Percentiles rank a stretch among this genome's conserved stretches.
These are phyloP conservation scores for Diplodia intermedia DNA, from an alignment of 2,329 filamentous ascomycete genomes.

Conservation along the genomic window DNA sequence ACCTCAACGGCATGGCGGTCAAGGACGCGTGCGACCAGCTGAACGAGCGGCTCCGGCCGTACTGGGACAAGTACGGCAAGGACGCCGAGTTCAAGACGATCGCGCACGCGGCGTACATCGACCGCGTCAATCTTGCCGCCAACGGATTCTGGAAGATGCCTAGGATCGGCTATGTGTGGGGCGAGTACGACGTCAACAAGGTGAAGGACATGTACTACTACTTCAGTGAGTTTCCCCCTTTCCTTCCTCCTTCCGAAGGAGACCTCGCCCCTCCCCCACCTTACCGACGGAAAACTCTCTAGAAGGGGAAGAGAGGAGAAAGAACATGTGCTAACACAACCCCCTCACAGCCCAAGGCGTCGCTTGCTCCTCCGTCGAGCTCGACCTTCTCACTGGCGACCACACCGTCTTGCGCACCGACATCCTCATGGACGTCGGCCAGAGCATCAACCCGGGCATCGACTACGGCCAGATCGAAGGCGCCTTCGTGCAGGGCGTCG, in stretches of 20 bases:
- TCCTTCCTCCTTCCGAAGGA: slow-evolving; percentile 43
- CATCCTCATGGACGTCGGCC: slow-evolving; percentile 94
- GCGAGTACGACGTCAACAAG: slow-evolving; percentile 48
- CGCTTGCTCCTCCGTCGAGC: slow-evolving; percentile 83
- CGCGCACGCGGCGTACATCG: slow-evolving; percentile 89
- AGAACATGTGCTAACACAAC: background rate
- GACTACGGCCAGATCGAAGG: slow-evolving; percentile 85
- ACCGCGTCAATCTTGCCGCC: slow-evolving; percentile 91
- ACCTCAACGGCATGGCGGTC: slow-evolving; percentile 93
- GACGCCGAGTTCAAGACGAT: slow-evolving; percentile 82
- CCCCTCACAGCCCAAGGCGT: slow-evolving; percentile 64
- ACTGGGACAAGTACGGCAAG: slow-evolving; percentile 79
- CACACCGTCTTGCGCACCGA: slow-evolving; percentile 89
- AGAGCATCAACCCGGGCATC: slow-evolving; percentile 77
- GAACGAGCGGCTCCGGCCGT: slow-evolving; percentile 84
- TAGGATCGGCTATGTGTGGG: slow-evolving; percentile 93
- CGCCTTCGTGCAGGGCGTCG: slow-evolving; percentile 79
- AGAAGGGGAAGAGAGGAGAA: background rate
- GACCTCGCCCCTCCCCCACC: background rate
- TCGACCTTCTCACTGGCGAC: slow-evolving; percentile 89
- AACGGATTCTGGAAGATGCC: slow-evolving; percentile 98
- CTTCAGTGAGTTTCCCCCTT: slow-evolving; percentile 67
- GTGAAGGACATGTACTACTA: slow-evolving; percentile 86
- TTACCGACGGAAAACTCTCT: background rate
- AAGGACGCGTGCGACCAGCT: slow-evolving; percentile 89